Conservation (phyloP, 768 basidiomycete genomes). For the Imleria badia region DNA sequence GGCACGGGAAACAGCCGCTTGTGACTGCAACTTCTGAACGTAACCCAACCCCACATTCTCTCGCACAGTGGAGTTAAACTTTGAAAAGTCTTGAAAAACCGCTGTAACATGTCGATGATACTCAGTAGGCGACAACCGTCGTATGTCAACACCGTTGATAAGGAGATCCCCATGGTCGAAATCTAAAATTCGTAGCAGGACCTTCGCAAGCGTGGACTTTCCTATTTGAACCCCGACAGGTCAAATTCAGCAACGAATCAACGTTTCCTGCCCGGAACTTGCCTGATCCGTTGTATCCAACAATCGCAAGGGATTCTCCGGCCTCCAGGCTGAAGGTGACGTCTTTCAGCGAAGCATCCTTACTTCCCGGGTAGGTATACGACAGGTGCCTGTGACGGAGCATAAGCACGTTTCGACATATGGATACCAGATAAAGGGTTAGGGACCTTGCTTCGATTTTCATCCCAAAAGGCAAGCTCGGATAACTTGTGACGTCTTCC, state of each 20-base stretch:
- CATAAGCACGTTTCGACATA: slow-evolving; percentile 8
- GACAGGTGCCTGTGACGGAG: slow-evolving; percentile 49
- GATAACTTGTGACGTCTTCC: slow-evolving; percentile 51
- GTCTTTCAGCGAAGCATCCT: slow-evolving; percentile 63
- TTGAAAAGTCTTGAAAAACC: slow-evolving; percentile 85
- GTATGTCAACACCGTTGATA: slow-evolving; percentile 70
- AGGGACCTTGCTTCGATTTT: slow-evolving; percentile 68
- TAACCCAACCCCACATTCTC: slow-evolving; percentile 88
- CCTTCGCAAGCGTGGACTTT: slow-evolving; percentile 84
- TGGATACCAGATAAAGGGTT: slow-evolving; percentile 11
- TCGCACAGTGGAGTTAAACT: slow-evolving; percentile 71
- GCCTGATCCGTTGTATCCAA: slow-evolving; percentile 85
- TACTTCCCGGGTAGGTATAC: slow-evolving; percentile 79
- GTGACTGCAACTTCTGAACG: slow-evolving; percentile 59
- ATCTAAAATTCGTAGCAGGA: slow-evolving; percentile 75
- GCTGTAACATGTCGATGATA: slow-evolving; percentile 76
- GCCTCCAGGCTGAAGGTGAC: slow-evolving; percentile 68
- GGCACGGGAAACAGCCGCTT: slow-evolving; percentile 60
- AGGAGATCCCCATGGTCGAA: slow-evolving; percentile 67
- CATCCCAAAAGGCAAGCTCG: slow-evolving; percentile 53
- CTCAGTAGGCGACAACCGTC: slow-evolving; percentile 62
- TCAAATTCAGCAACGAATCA: slow-evolving; percentile 10
- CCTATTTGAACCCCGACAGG: slow-evolving; percentile 41
- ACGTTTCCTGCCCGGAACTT: slow-evolving; percentile 25
- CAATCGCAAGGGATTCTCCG: slow-evolving; percentile 83